Conservation (phyloP, 1,284 basidiomycete species). For the Athelia psychrophila region DNA sequence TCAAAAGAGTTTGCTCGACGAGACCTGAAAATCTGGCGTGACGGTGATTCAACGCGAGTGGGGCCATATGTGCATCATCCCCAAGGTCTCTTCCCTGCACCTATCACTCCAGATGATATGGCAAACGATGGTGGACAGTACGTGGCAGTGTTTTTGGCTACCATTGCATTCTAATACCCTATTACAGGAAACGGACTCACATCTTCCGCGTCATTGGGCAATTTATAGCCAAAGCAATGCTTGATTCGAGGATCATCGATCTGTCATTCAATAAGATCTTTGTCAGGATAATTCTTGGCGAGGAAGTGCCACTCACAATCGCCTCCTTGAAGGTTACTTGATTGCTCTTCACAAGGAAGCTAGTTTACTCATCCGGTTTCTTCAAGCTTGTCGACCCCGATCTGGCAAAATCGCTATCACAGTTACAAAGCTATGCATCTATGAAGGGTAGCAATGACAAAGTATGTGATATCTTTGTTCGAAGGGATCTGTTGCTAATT, state of each 20-base stretch:
- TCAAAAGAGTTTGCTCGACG: slow-evolving; percentile 91
- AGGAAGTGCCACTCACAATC: slow-evolving; percentile 80
- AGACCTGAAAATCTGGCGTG: slow-evolving; percentile 89
- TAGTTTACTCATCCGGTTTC: slow-evolving; percentile 9
- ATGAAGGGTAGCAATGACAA: slow-evolving; percentile 48
- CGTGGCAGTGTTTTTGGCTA: slow-evolving; percentile 25
- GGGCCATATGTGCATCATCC: slow-evolving; percentile 80
- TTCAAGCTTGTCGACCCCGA: slow-evolving; percentile 75
- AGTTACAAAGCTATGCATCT: slow-evolving; percentile 65
- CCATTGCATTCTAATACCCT: slow-evolving; percentile 5
- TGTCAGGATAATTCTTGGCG: slow-evolving; percentile 84
- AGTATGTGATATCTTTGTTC: slow-evolving; percentile 32
- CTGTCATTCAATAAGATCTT: slow-evolving; percentile 92
- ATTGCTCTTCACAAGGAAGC: slow-evolving; percentile 1
- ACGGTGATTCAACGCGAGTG: slow-evolving; percentile 65
- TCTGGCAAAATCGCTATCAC: slow-evolving; percentile 83
- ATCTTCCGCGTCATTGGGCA: slow-evolving; percentile 91
- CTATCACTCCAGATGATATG: slow-evolving; percentile 65
- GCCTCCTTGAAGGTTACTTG: slow-evolving; percentile 71
- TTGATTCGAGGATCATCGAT: slow-evolving; percentile 98
- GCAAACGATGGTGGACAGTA: slow-evolving; percentile 70
- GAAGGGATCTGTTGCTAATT: too few relatives aligned
- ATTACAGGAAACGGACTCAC: slow-evolving; percentile 68
- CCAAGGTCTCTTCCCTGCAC: slow-evolving; percentile 86
- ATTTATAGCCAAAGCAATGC: slow-evolving; percentile 96